These are phyloP conservation scores for Homolaphlyctis polyrhiza DNA, from an alignment of 371 early-diverging fungal species.

Conservation along the genomic window DNA sequence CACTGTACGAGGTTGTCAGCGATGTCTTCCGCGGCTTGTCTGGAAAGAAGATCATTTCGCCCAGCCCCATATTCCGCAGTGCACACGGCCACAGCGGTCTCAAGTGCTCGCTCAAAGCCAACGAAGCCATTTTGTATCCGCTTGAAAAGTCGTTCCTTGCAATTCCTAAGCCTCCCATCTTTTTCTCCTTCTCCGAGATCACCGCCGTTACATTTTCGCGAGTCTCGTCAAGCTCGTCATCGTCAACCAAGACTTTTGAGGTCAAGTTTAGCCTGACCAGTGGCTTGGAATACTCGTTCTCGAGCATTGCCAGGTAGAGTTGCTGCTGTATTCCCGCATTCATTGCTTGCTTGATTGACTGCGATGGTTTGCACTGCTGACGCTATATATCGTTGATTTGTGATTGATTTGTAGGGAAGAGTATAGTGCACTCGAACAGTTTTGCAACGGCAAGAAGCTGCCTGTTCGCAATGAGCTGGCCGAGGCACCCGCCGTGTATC, in stretches of 20 bases:
- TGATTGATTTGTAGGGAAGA: constrained; percentile 64
- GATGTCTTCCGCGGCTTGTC: constrained; percentile 88
- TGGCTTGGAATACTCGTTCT: constrained; percentile 78
- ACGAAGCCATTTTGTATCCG: constrained; percentile 95
- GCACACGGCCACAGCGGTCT: constrained; percentile 55
- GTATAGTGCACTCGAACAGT: constrained; percentile 73
- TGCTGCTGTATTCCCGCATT: neutral
- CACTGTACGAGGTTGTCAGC: constrained; percentile 81
- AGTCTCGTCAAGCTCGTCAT: constrained; percentile 61
- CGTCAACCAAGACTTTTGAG: constrained; percentile 80
- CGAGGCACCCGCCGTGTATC: constrained; percentile 12
- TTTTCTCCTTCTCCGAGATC: constrained; percentile 83
- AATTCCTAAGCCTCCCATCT: constrained; percentile 92
- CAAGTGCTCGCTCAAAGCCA: constrained; percentile 97
- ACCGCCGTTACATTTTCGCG: constrained; percentile 89
- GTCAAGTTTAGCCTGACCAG: constrained; percentile 82
- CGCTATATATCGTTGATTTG: neutral
- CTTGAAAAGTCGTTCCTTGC: constrained; percentile 90
- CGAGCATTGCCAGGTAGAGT: constrained; percentile 66
- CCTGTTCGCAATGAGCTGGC: constrained; percentile 71
- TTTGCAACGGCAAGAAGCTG: constrained; percentile 75
- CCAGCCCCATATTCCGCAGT: constrained; percentile 39
- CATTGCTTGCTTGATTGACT: neutral
- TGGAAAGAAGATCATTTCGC: constrained; percentile 70
- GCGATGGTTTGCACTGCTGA: neutral